Evolutionary conservation across 1,284 basidiomycete genomes (phyloP).

Genomic region (Fomes fomentarius): DNA sequence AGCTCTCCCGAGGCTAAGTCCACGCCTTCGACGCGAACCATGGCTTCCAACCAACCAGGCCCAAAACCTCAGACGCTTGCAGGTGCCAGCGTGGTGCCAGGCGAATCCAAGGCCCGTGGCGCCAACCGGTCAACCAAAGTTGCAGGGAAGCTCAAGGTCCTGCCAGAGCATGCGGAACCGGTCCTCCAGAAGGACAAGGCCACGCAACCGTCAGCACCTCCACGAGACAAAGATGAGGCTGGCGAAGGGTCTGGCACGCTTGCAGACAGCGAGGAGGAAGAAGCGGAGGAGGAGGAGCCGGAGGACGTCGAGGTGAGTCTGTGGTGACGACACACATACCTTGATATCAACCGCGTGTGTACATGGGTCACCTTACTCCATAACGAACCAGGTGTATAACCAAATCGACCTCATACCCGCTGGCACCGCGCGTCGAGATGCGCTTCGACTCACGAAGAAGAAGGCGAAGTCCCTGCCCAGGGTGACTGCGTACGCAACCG

Average conservation of each 20-base stretch:
- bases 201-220: constrained; percentile 31
- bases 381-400: constrained; percentile 70
- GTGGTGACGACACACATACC: neutral
- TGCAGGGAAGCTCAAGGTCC: constrained; percentile 87
- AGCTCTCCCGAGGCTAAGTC: neutral
- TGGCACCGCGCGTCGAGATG: constrained; percentile 91
- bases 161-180: constrained; percentile 87
- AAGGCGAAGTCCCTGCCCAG: constrained; percentile 93
- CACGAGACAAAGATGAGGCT: constrained; percentile 40
- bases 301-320: constrained; percentile 66
- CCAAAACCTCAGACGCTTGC: constrained; percentile 14
- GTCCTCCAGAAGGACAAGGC: constrained; percentile 34
- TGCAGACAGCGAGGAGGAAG: constrained; percentile 73
- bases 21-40: neutral
- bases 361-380: neutral
- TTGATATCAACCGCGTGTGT: constrained; percentile 5
- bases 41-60: constrained; percentile 28
- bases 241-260: constrained; percentile 48
- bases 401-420: constrained; percentile 93
- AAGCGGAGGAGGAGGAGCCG: constrained; percentile 69
- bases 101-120: constrained; percentile 61
- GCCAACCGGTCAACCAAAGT: constrained; percentile 88
- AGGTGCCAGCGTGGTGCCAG: constrained; percentile 4
- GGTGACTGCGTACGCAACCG: constrained; percentile 95
- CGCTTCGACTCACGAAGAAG: constrained; percentile 87